Conservation (phyloP, 2,329 filamentous ascomycete genomes). For the Xylariales sp. region DNA sequence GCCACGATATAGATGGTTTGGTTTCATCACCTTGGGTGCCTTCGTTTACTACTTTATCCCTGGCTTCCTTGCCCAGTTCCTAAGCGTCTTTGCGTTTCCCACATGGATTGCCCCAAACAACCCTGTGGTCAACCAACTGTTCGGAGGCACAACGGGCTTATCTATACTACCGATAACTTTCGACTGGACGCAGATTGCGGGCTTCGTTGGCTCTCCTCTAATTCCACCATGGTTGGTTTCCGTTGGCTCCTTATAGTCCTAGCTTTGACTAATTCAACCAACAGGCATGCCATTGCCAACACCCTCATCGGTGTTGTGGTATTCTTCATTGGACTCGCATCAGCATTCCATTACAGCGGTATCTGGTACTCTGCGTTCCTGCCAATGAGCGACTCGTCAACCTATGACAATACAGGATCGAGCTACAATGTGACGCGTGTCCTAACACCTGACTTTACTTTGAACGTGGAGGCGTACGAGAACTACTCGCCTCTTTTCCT, state of each 20-base stretch:
- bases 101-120: constrained; percentile 70
- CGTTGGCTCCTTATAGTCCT: too few relatives aligned
- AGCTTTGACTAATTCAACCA: too few relatives aligned
- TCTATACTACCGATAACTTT: constrained; percentile 69
- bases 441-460: constrained; percentile 54
- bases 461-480: constrained; percentile 60
- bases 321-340: constrained; percentile 59
- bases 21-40: constrained; percentile 49
- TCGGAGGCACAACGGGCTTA: constrained; percentile 63
- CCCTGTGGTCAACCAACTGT: constrained; percentile 65
- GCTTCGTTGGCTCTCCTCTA: constrained; percentile 62
- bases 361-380: constrained; percentile 61
- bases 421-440: constrained; percentile 62
- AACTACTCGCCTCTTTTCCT: constrained; percentile 65
- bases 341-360: constrained; percentile 60
- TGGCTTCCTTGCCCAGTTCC: constrained; percentile 62
- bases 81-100: constrained; percentile 66
- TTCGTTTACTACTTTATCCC: constrained; percentile 68
- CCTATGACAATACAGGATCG: constrained; percentile 65
- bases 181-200: constrained; percentile 70
- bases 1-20: constrained; percentile 62
- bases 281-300: constrained; percentile 66
- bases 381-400: constrained; percentile 65
- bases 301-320: constrained; percentile 62
- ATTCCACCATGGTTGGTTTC: constrained; percentile 62